Conservation (phyloP, 768 basidiomycete species). For the Boletus bicolor region DNA sequence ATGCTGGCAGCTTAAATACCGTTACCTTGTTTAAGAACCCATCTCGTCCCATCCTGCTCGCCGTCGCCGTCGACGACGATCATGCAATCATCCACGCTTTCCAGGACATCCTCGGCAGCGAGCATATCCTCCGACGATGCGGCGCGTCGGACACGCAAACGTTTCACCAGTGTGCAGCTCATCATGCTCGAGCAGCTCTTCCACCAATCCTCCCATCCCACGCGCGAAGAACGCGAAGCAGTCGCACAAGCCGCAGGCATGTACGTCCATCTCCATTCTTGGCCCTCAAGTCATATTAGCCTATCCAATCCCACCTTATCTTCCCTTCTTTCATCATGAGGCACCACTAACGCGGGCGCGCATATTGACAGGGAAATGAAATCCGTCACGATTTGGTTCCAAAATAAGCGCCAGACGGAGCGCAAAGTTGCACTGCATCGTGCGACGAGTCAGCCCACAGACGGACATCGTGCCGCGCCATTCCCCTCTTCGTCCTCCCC, state of each 20-base stretch:
- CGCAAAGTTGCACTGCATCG: conserved; percentile 51
- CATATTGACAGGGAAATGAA: conserved; percentile 30
- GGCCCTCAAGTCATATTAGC: background rate
- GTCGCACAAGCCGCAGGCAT: conserved; percentile 60
- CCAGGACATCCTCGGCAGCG: conserved; percentile 53
- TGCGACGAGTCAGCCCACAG: conserved; percentile 21
- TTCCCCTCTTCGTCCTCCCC: conserved; percentile 22
- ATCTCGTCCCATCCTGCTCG: background rate
- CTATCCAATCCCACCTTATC: background rate
- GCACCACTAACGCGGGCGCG: conserved; percentile 9
- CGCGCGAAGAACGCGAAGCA: conserved; percentile 67
- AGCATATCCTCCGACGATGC: conserved; percentile 55
- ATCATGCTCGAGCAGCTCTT: conserved; percentile 72
- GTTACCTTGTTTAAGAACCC: background rate
- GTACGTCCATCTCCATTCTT: conserved; percentile 39
- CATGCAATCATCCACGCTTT: conserved; percentile 33
- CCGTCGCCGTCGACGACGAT: conserved; percentile 3
- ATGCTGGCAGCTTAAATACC: conserved; percentile 25
- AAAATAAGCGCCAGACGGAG: conserved; percentile 42
- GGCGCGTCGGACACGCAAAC: conserved; percentile 61
- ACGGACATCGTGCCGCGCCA: conserved; percentile 12
- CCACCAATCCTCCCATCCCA: conserved; percentile 69
- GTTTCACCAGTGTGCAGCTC: conserved; percentile 66
- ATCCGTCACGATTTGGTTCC: conserved; percentile 36
- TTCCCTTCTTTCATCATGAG: background rate